A percentile compares a stretch with the other conserved stretches of the same genome.
These are phyloP conservation scores for Colletotrichum tropicicola DNA, from an alignment of 2,329 filamentous ascomycete species.

Conservation along the genomic window DNA sequence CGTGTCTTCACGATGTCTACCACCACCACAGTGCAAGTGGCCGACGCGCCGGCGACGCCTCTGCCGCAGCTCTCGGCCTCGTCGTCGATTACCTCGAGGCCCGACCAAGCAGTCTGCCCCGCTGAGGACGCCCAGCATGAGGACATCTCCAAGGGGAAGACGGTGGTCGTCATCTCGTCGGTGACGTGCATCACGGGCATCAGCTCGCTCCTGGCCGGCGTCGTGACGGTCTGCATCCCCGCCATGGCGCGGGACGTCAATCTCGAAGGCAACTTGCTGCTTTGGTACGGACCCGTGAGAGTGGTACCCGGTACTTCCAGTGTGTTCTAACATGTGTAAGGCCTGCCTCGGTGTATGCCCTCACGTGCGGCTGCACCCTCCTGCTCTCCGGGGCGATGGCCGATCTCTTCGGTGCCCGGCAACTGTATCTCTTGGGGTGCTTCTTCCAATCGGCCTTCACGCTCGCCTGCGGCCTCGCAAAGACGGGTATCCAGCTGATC, in stretches of 20 bases:
- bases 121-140: neutral
- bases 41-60: neutral
- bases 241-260: conserved; percentile 17
- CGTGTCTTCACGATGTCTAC: conserved; percentile 9
- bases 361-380: conserved; percentile 14
- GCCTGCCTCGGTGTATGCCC: conserved; percentile 19
- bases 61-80: neutral
- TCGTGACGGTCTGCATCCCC: conserved; percentile 20
- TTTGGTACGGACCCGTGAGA: neutral
- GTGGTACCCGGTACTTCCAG: fast-evolving
- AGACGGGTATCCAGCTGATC: conserved; percentile 23
- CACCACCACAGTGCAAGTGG: conserved; percentile 1
- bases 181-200: conserved; percentile 21
- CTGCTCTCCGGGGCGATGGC: conserved; percentile 24
- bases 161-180: conserved; percentile 18
- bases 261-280: neutral
- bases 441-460: conserved; percentile 25
- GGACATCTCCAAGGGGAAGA: conserved; percentile 12
- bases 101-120: neutral
- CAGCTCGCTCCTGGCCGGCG: conserved; percentile 12
- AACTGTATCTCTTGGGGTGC: conserved; percentile 25
- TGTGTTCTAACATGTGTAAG: neutral
- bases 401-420: conserved; percentile 25
- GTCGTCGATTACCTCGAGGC: neutral
- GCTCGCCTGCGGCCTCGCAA: conserved; percentile 21